Percentiles rank a stretch among this genome's conserved stretches.
Evolutionary conservation across 108 stramenopile genomes (phyloP).

Genomic region (Fistulifera pelliculosa): DNA sequence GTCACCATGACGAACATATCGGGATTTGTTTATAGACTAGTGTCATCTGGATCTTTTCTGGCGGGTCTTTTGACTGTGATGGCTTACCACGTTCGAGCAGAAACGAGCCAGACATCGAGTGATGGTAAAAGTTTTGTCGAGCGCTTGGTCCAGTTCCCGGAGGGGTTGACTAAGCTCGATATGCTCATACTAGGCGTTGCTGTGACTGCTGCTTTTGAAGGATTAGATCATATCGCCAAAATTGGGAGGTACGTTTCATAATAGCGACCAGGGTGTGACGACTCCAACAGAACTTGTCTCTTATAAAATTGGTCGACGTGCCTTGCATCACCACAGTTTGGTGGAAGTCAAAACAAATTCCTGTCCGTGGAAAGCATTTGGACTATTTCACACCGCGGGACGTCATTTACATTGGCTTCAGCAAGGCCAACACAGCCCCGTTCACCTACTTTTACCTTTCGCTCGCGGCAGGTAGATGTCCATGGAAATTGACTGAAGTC

Average conservation of each 20-base stretch:
- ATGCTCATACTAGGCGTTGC: neutral
- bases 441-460: conserved; percentile 72
- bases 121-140: too few relatives aligned
- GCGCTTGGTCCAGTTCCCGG: neutral
- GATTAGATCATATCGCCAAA: conserved; percentile 1
- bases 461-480: conserved; percentile 37
- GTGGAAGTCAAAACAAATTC: conserved; percentile 35
- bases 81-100: too few relatives aligned
- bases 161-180: neutral
- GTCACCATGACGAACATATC: too few relatives aligned
- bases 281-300: too few relatives aligned
- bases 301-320: too few relatives aligned
- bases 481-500: conserved; percentile 41
- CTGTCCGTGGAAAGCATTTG: conserved; percentile 80
- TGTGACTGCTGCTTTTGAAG: neutral
- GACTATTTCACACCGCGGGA: conserved; percentile 63
- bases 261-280: too few relatives aligned
- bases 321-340: conserved; percentile 19
- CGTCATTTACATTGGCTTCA: conserved; percentile 48
- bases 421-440: conserved; percentile 63
- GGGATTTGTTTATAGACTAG: too few relatives aligned
- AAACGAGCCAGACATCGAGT: too few relatives aligned
- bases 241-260: neutral
- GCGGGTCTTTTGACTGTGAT: too few relatives aligned
- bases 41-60: too few relatives aligned